Base-by-base conservation (phyloP, 2,329 filamentous ascomycete species). In the Alternaria atra region DNA sequence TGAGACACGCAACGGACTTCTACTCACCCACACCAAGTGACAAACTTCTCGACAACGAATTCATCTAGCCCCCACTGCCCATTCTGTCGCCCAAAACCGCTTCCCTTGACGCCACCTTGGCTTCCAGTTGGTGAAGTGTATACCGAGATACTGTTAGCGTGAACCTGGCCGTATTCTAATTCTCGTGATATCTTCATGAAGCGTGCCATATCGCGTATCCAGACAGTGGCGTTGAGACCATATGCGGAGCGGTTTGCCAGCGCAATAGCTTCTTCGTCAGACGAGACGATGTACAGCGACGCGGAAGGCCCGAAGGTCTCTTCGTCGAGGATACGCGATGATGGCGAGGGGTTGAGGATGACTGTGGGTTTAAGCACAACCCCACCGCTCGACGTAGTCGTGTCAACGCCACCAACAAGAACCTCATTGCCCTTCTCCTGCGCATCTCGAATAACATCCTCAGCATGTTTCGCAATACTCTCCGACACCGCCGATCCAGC, bases 221-320 rank as follows among this genome's bases (percentile, higher is more conserved):
- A 94, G 1, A 95, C 86, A 0, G 90, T 85, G 4, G 88, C 85
- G n/a, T 83, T 83, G 20, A 95, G 83, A 4, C 91, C 91, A 72
- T 93, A 94, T 52, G 91, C 89, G 2, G 89, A 92, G 70, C 93
- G 90, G 73, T 95, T 95, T n/a, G 91, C 91, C 17, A 93, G 79
- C n/a, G 82, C 80, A 20, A 94, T 77, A 0, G 90, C 91, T 63
- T 92, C 89, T 17, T 91, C 90, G 55, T 91, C 89, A 2, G 75
- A 80, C 34, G 88, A 84, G 17, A 93, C 84, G 10, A 84, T 80
- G n/a, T 90, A 85, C 17, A 94, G 72, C 15, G 87, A 87, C 2
- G 92, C 89, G 0, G 86, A 88, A 0, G 92, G 91, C 0, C 91
- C 92, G 69, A 95, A 95, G 1, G 87, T 90, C 79, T 94, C 92